Conservation (phyloP, 2,329 filamentous ascomycete genomes). For the Cordyceps fumosorosea region DNA sequence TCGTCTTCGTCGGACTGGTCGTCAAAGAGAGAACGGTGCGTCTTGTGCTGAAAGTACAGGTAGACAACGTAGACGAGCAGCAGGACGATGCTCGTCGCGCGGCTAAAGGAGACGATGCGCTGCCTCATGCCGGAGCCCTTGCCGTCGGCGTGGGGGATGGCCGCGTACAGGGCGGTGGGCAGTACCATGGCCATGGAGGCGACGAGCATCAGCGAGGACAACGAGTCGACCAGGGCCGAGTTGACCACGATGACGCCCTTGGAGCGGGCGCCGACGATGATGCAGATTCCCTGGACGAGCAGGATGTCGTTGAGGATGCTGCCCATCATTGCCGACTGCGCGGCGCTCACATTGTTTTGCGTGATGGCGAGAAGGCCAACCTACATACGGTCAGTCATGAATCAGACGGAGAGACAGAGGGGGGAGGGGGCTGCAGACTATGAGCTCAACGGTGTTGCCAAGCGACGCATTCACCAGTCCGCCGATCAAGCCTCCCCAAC, state of each 20-base stretch:
- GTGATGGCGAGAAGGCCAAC: slow-evolving; percentile 15
- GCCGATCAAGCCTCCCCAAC: slow-evolving; percentile 14
- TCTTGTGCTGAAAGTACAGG: slow-evolving; percentile 17
- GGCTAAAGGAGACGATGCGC: slow-evolving; percentile 15
- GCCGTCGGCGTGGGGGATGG: slow-evolving; percentile 2
- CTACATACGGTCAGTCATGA: background rate
- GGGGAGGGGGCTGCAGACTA: background rate
- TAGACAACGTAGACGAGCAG: slow-evolving; percentile 14
- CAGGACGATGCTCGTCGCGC: slow-evolving; percentile 14
- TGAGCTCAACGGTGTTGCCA: slow-evolving; percentile 16
- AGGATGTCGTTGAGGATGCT: slow-evolving; percentile 17
- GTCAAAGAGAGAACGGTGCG: slow-evolving; percentile 14
- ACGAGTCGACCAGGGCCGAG: slow-evolving; percentile 15
- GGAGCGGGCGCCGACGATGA: slow-evolving; percentile 15
- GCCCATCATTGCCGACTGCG: slow-evolving; percentile 16
- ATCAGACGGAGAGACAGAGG: background rate
- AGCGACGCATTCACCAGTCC: slow-evolving; percentile 17
- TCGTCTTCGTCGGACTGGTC: background rate
- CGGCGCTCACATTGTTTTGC: slow-evolving; percentile 13
- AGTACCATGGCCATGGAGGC: slow-evolving; percentile 16
- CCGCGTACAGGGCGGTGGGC: slow-evolving; percentile 15
- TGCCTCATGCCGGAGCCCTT: slow-evolving; percentile 3
- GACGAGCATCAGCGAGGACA: slow-evolving; percentile 17
- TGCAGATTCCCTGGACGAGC: slow-evolving; percentile 16
- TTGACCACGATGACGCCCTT: slow-evolving; percentile 16